Evolutionary conservation across 2,329 filamentous ascomycete genomes (phyloP).

Genomic region (Talaromyces sp.): DNA sequence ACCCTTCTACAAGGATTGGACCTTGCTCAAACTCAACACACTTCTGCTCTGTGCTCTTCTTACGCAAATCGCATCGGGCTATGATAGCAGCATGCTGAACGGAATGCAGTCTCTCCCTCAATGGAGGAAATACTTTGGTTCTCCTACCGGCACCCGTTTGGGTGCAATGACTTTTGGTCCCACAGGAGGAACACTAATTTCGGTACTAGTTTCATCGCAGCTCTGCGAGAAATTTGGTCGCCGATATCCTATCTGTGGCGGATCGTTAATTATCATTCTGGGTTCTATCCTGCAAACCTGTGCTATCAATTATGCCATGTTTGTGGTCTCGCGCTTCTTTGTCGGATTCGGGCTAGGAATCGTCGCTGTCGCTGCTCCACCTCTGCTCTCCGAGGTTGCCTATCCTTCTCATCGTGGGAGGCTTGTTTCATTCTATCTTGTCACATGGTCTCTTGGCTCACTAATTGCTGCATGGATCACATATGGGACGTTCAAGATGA

Average conservation of each 20-base stretch:
- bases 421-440: slow-evolving; percentile 31
- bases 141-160: slow-evolving; percentile 40
- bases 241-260: slow-evolving; percentile 26
- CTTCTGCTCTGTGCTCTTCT: slow-evolving; percentile 23
- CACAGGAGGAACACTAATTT: slow-evolving; percentile 36
- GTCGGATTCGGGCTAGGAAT: slow-evolving; percentile 35
- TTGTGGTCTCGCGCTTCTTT: slow-evolving; percentile 35
- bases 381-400: slow-evolving; percentile 44
- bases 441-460: slow-evolving; percentile 29
- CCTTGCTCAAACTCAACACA: slow-evolving; percentile 22
- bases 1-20: slow-evolving; percentile 17
- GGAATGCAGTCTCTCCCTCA: slow-evolving; percentile 43
- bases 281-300: slow-evolving; percentile 28
- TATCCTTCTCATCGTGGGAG: slow-evolving; percentile 38
- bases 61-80: slow-evolving; percentile 42
- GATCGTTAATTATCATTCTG: slow-evolving; percentile 28
- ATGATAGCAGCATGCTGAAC: slow-evolving; percentile 49
- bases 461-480: slow-evolving; percentile 26
- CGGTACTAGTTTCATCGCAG: slow-evolving; percentile 20
- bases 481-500: slow-evolving; percentile 22
- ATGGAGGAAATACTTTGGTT: slow-evolving; percentile 44
- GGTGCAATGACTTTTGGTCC: slow-evolving; percentile 46
- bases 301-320: slow-evolving; percentile 25
- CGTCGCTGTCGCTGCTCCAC: slow-evolving; percentile 29
- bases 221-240: slow-evolving; percentile 24